phyloP scores from a whole-genome alignment of 1,139 yeast species.

The Yamadazyma taylorii region DNA sequence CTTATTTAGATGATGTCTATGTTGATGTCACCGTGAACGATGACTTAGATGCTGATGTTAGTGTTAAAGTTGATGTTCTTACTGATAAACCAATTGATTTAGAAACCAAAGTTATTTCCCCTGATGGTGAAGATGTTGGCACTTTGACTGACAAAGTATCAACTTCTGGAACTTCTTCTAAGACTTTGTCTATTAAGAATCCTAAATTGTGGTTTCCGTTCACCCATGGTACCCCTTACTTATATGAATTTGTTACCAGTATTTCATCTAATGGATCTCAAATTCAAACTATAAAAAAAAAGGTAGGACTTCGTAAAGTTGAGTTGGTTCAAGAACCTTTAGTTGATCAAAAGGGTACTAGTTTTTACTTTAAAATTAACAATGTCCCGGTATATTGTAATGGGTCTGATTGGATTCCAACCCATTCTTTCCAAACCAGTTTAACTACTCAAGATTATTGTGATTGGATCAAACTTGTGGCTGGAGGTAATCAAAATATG shows the following conservation, averaged over 20 bases:
- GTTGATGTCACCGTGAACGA: constrained; percentile 19
- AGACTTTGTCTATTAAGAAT: constrained; percentile 8
- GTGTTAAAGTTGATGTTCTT: constrained; percentile 4
- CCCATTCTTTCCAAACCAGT: constrained; percentile 34
- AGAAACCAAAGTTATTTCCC: constrained; percentile 3
- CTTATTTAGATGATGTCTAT: constrained; percentile 18
- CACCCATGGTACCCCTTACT: constrained; percentile 32
- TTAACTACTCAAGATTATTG: constrained; percentile 30
- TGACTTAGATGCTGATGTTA: constrained; percentile 10
- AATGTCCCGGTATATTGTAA: constrained; percentile 30
- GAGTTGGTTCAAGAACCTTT: constrained; percentile 35
- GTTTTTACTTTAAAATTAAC: constrained; percentile 41
- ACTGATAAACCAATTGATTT: neutral
- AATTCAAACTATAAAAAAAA: constrained; percentile 6
- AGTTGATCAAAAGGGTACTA: constrained; percentile 26
- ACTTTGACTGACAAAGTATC: neutral
- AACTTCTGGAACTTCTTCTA: neutral
- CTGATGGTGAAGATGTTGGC: constrained; percentile 1
- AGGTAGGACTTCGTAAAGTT: constrained; percentile 35
- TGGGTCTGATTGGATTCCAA: constrained; percentile 51
- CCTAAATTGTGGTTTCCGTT: constrained; percentile 42
- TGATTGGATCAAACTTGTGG: constrained; percentile 28
- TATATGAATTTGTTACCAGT: constrained; percentile 24
- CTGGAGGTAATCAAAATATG: constrained; percentile 41
- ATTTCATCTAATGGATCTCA: constrained; percentile 5